Evolutionary conservation across 2,329 filamentous ascomycete species (phyloP).

Genomic region (Xylariaceae sp.): DNA sequence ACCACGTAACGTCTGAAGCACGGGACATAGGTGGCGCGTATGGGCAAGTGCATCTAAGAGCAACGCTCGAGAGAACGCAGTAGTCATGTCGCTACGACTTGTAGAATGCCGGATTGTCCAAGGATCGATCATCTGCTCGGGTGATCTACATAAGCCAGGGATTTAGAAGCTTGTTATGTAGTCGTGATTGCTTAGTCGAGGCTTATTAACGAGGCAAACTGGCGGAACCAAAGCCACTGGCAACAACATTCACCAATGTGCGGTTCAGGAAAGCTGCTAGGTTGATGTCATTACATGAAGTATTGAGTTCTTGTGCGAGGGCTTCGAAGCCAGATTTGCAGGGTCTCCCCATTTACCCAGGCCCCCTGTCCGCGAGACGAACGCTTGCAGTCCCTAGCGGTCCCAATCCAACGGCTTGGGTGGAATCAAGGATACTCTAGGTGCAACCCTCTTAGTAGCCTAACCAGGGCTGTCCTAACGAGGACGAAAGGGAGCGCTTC

Average conservation of each 20-base stretch:
- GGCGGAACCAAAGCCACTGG: background rate
- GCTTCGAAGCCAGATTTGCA: conserved; percentile 16
- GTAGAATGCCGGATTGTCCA: background rate
- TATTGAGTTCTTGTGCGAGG: conserved; percentile 9
- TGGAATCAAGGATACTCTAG: conserved; percentile 27
- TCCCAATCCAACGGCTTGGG: conserved; percentile 32
- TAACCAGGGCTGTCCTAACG: conserved; percentile 15
- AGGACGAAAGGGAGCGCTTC: background rate
- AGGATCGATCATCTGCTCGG: conserved; percentile 23
- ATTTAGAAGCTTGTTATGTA: background rate
- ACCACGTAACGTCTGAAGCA: too few species aligned
- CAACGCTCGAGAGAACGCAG: background rate
- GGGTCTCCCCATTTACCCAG: conserved; percentile 23
- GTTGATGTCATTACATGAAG: conserved; percentile 18
- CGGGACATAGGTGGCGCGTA: too few species aligned
- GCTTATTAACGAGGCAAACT: conserved; percentile 15
- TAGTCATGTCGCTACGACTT: background rate
- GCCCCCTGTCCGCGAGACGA: conserved; percentile 11
- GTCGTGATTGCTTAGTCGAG: conserved; percentile 14
- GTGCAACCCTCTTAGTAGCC: conserved; percentile 23
- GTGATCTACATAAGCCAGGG: conserved; percentile 21
- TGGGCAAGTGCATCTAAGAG: background rate
- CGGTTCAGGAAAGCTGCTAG: conserved; percentile 6
- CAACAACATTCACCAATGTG: conserved; percentile 1
- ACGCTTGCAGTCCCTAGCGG: conserved; percentile 8